Conservation (phyloP, 2,329 filamentous ascomycete genomes). For the Ceratocystis eucalypticola region DNA sequence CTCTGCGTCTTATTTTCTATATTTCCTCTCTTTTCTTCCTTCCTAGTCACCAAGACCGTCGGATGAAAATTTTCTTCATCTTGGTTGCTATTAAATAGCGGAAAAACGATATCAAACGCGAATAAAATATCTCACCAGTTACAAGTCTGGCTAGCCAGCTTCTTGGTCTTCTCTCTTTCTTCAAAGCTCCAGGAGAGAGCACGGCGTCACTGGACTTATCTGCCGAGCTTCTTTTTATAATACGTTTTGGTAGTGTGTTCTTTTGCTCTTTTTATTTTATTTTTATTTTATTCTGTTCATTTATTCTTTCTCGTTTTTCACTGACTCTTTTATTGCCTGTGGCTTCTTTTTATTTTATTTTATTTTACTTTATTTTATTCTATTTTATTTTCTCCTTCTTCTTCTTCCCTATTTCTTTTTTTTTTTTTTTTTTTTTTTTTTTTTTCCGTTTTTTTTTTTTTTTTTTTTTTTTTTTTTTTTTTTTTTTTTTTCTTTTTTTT, state of each 20-base stretch:
- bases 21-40: neutral
- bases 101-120: neutral
- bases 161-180: neutral
- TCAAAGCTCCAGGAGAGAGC: neutral
- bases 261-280: too few species aligned
- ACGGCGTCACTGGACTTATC: neutral
- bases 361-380: neutral
- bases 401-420: neutral
- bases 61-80: neutral
- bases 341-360: neutral
- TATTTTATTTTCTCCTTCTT: neutral
- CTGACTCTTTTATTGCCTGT: too few species aligned
- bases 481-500: too few species aligned
- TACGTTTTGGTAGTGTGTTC: neutral
- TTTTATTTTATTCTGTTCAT: neutral
- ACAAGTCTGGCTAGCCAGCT: neutral
- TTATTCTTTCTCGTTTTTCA: too few species aligned
- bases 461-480: neutral
- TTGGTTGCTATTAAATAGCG: neutral
- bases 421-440: too few species aligned
- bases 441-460: too few species aligned
- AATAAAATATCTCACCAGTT: slow-evolving; percentile 8
- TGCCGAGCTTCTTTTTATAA: neutral
- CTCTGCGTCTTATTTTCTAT: neutral
- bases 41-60: neutral